Evolutionary conservation across 2,329 filamentous ascomycete species (phyloP).

Genomic region (Cladosporium sp.): DNA sequence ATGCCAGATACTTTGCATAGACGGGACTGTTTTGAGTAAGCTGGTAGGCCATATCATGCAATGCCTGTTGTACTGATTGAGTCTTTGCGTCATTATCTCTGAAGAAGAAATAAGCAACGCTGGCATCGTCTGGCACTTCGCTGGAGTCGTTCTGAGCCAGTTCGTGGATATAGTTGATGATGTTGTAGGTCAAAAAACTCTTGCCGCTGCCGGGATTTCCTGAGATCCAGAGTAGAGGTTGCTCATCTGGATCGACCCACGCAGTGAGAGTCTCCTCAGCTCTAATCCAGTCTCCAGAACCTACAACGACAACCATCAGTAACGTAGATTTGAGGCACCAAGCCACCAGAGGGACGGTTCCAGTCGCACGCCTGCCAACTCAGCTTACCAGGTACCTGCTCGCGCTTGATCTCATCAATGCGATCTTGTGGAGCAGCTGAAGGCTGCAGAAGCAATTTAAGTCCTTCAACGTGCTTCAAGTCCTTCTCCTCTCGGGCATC

Average conservation of each 20-base stretch:
- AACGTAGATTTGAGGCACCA: not conserved
- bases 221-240: slow-evolving; percentile 41
- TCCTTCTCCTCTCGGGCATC: slow-evolving; percentile 14
- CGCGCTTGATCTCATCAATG: slow-evolving; percentile 40
- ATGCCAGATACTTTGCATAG: slow-evolving; percentile 42
- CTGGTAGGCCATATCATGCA: slow-evolving; percentile 47
- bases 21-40: slow-evolving; percentile 44
- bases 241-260: slow-evolving; percentile 38
- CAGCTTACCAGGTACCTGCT: slow-evolving; percentile 30
- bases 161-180: slow-evolving; percentile 37
- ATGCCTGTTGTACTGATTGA: slow-evolving; percentile 42
- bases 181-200: slow-evolving; percentile 42
- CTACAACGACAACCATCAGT: not conserved
- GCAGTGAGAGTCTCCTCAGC: slow-evolving; percentile 36
- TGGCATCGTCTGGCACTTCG: slow-evolving; percentile 18
- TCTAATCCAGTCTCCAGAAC: slow-evolving; percentile 47
- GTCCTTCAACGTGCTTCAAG: slow-evolving; percentile 31
- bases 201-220: slow-evolving; percentile 47
- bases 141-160: slow-evolving; percentile 28
- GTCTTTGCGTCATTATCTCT: slow-evolving; percentile 46
- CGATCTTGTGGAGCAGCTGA: slow-evolving; percentile 43
- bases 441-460: slow-evolving; percentile 40
- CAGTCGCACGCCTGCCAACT: not conserved
- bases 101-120: slow-evolving; percentile 48
- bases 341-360: too few species aligned